Evolutionary conservation across 345 rosid genomes (phyloP).

Genomic region (Chamaenerion angustifolium): DNA sequence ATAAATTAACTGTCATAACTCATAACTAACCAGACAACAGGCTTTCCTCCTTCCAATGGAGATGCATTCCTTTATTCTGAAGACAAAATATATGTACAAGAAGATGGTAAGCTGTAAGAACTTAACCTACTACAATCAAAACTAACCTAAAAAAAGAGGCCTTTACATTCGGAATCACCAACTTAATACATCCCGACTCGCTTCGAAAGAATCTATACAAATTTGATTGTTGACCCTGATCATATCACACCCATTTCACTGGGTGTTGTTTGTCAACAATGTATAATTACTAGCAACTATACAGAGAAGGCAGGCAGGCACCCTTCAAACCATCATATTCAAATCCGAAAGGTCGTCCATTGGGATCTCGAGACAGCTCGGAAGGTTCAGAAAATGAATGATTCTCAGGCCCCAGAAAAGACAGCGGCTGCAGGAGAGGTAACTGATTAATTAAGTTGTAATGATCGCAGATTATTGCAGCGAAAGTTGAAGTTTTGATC

Average conservation of each 20-base stretch:
- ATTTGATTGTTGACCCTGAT: conserved; percentile 30
- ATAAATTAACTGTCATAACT: too few species aligned
- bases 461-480: background rate
- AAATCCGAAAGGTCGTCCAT: conserved; percentile 97
- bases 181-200: too few species aligned
- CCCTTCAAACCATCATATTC: conserved; percentile 87
- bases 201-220: conserved; percentile 49
- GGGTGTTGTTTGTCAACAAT: conserved; percentile 45
- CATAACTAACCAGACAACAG: too few species aligned
- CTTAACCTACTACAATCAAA: too few species aligned
- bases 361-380: conserved; percentile 70
- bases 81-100: too few species aligned
- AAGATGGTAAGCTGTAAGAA: too few species aligned
- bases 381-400: too few species aligned
- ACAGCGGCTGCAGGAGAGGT: background rate
- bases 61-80: too few species aligned
- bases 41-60: too few species aligned
- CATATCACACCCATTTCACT: conserved; percentile 12
- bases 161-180: conserved; percentile 44
- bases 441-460: background rate
- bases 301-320: conserved; percentile 21
- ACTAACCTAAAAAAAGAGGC: too few species aligned
- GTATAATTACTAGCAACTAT: conserved; percentile 33
- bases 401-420: too few species aligned
- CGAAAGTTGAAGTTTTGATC: background rate